Base-by-base conservation (phyloP, 805 yeast species). In the Saccharomycopsis fibuligera region DNA sequence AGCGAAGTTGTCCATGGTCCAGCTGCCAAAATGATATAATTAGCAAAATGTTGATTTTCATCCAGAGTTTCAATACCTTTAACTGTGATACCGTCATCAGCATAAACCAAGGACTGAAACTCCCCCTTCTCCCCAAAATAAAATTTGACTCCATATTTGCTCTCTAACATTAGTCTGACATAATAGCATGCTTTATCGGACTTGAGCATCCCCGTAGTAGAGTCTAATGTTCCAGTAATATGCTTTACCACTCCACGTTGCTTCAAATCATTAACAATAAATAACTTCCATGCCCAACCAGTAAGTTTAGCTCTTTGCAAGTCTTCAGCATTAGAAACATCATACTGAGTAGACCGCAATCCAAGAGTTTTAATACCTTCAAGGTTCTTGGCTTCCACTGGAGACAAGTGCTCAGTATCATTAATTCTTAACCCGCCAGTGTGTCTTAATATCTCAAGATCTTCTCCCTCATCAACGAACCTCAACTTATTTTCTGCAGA, bases 161-260 rank as follows among this genome's bases (percentile, higher is more conserved):
- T 42, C 24, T 54, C 37, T 49, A 62, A 56, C 22, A 59, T 44
- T 30, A 59, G 54, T 12, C 60, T 38, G 4, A 63, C 64, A 62
- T 64, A 65, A 33, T 59, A 53, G 40, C 66, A 63, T 21, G 60
- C 57, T 50, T 62, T 65, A 41, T 62, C 64, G 2, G 69, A 66
- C 21, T 59, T 43, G 25, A 61, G 57, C 54, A 62, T 56, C 9
- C 69, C 65, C 19, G 65, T 63, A 19, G 59, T 57, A 23, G 62
- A 57, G 48, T 62, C 66, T 25, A 62, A 45, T 19, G 61, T 54
- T 36, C 62, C 64, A 40, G 58, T 55, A 5, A 57, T 37, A 27
- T 6, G 35, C 14, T 31, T 33, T 36, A 51, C 55, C 19, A 38
- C 38, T 8, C 55, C 58, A 12, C 51, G 37, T 12, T 41, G 37